Percentiles rank a stretch among this genome's conserved stretches.
These are phyloP conservation scores for Boletus rex-veris DNA, from an alignment of 768 basidiomycete species.

Conservation along the genomic window DNA sequence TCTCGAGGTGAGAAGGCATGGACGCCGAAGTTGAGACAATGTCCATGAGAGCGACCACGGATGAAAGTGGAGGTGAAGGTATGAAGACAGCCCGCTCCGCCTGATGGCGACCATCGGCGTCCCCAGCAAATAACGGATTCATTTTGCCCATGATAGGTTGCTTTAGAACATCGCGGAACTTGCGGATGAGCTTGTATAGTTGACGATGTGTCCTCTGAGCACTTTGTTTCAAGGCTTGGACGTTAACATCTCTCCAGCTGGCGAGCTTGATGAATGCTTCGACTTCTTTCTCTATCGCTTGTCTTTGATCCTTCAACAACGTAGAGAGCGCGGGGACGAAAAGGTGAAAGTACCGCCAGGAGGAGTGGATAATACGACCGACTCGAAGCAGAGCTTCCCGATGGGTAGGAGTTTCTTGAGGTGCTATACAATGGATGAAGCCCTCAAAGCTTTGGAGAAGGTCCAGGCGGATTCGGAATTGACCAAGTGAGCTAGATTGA, in stretches of 20 bases:
- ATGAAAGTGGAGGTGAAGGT: background rate
- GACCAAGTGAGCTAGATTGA: slow-evolving; percentile 72
- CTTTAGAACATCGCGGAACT: slow-evolving; percentile 86
- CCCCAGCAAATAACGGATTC: slow-evolving; percentile 33
- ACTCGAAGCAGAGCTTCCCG: slow-evolving; percentile 44
- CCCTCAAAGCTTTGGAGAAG: slow-evolving; percentile 66
- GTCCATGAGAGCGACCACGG: background rate
- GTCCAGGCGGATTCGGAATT: slow-evolving; percentile 65
- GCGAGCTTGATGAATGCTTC: slow-evolving; percentile 88
- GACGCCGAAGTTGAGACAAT: background rate
- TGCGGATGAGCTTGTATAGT: slow-evolving; percentile 84
- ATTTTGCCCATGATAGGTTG: slow-evolving; percentile 56
- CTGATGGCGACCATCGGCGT: slow-evolving; percentile 30
- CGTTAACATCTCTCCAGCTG: slow-evolving; percentile 97
- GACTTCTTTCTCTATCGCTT: slow-evolving; percentile 72
- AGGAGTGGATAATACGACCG: slow-evolving; percentile 55
- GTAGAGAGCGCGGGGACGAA: slow-evolving; percentile 47
- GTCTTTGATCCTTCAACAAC: slow-evolving; percentile 55
- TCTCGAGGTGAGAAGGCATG: slow-evolving; percentile 39
- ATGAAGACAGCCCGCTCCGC: slow-evolving; percentile 11
- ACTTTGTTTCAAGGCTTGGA: slow-evolving; percentile 88
- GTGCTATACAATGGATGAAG: slow-evolving; percentile 42
- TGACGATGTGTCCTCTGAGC: slow-evolving; percentile 88
- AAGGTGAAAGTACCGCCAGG: slow-evolving; percentile 60
- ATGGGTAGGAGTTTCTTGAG: slow-evolving; percentile 29